A percentile compares a stretch with the other conserved stretches of the same genome.
Evolutionary conservation across 1,139 yeast species (phyloP).

Genomic region (Yamadazyma blattariae): DNA sequence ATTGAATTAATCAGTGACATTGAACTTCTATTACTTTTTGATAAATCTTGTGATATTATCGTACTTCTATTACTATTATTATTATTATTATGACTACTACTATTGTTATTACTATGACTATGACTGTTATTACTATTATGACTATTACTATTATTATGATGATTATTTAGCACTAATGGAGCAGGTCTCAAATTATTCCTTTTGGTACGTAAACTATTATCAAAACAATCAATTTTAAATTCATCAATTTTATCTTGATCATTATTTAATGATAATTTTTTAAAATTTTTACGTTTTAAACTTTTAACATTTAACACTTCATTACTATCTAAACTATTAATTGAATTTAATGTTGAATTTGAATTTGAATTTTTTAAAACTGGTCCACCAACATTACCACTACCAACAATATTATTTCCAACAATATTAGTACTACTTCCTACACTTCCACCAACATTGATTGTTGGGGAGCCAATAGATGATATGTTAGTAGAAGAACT

Average conservation of each 20-base stretch:
- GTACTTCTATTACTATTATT: conserved; percentile 1
- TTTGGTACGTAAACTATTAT: conserved; percentile 15
- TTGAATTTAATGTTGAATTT: no score
- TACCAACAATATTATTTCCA: no score
- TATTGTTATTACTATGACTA: no score
- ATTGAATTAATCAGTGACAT: conserved; percentile 7
- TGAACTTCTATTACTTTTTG: conserved; percentile 2
- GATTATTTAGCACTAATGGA: conserved; percentile 17
- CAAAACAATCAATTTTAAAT: conserved; percentile 12
- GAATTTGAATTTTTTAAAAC: no score
- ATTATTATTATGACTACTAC: conserved; percentile 10
- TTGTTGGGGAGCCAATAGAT: neutral
- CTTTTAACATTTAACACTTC: conserved; percentile 51
- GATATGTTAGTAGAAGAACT: conserved; percentile 3
- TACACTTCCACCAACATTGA: no score
- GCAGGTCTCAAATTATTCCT: conserved; percentile 20
- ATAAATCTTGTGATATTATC: conserved; percentile 3
- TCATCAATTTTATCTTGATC: conserved; percentile 9
- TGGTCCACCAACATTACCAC: conserved; percentile 6
- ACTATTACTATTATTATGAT: no score
- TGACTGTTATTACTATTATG: no score
- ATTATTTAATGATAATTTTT: conserved; percentile 53
- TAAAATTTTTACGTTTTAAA: conserved; percentile 69
- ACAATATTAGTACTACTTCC: no score
- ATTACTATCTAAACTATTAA: conserved; percentile 6